Base-by-base conservation (phyloP, 208 protist genomes). In the Leishmania gerbilli region DNA sequence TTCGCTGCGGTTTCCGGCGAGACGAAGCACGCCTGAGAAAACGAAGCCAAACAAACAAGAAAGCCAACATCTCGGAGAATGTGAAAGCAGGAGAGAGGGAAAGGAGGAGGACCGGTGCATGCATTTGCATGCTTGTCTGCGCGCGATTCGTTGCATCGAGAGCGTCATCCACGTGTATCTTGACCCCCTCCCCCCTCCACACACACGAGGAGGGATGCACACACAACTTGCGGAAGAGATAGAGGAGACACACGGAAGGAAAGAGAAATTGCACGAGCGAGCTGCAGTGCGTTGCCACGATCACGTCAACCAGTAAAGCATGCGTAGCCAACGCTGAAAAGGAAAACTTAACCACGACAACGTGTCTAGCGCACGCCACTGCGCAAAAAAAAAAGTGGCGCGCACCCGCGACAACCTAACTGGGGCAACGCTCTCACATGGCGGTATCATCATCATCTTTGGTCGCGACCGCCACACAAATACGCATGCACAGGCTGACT, bases 331-430 rank as follows among this genome's bases (percentile, higher is more conserved):
- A 55, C 51, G 4, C 51, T 21, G 15, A 19, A 79, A 37, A 0
- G 74, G 80, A 13, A 84, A 84, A 79, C 7, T 1, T 9, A 67
- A 71, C 34, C 47, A 71, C 34, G n/a, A 8, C 11, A 64, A 31
- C 11, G 11, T 64, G 27, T 64, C 58, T 64, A 34, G 19, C 9
- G 58, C 27, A 15, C 27, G 27, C 27, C 13, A 31, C 58, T 31
- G 58, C 62, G 8, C 15, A 15, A 40, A 4, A 71, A 13, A n/a
- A 13, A 51, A 17, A 3, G 40, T 8, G 64, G 64, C 1, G 3
- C 64, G 9, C 68, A 2, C 34, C 68, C 40, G 68, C 68, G 40
- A 51, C 34, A 15, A 31, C 24, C 21, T 34, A 72, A 72, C 64
- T 27, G 15, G 15, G 68, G 40, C 27, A 37, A 49, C 15, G 13